Conservation (phyloP, 345 rosid genomes). For the Nasturtium officinale region DNA sequence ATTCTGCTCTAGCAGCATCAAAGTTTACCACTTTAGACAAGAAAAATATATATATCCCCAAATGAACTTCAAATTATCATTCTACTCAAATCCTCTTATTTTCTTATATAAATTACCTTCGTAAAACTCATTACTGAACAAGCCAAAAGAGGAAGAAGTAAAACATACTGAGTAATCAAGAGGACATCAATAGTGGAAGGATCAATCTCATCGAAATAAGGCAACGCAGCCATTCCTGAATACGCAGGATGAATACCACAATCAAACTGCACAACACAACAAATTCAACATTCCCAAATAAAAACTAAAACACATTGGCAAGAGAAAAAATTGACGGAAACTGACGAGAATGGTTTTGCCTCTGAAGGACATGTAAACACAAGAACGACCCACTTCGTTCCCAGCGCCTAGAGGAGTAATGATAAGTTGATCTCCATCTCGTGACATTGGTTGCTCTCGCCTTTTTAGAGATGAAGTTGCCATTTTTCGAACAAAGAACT, state of each 20-base stretch:
- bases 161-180: conserved; percentile 81
- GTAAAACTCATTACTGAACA: neutral
- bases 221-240: conserved; percentile 91
- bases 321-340: neutral
- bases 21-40: neutral
- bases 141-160: neutral
- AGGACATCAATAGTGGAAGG: conserved; percentile 87
- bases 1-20: neutral
- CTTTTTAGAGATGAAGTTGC: conserved; percentile 67
- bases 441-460: conserved; percentile 58
- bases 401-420: conserved; percentile 91
- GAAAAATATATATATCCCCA: neutral
- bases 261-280: conserved; percentile 58
- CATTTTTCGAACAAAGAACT: conserved; percentile 5
- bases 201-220: conserved; percentile 94
- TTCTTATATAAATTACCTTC: too few relatives aligned
- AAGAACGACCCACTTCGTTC: conserved; percentile 93
- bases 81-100: neutral
- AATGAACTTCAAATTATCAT: neutral
- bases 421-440: conserved; percentile 79
- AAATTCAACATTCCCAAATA: neutral
- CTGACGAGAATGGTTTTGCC: conserved; percentile 75
- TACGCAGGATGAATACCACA: conserved; percentile 94
- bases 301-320: neutral
- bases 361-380: conserved; percentile 85